Conservation (phyloP, 225 moss, liverwort and hornwort species). For the Physcomitrium patens region DNA sequence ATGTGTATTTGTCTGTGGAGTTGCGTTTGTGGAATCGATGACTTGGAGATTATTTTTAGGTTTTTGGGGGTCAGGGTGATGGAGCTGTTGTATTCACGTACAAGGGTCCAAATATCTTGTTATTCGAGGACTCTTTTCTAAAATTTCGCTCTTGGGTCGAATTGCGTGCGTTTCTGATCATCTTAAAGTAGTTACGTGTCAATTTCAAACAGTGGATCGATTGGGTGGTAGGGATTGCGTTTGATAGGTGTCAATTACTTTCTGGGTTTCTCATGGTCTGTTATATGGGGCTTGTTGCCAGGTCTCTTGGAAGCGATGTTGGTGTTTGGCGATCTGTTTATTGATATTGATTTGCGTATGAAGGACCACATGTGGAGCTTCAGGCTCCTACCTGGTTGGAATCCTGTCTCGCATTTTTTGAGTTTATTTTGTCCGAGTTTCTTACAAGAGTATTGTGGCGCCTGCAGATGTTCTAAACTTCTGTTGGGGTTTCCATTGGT, state of each 20-base stretch:
- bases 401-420: not conserved
- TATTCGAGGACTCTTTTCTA: not conserved
- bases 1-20: not conserved
- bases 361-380: not conserved
- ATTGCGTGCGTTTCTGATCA: constrained; percentile 5
- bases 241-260: too few species aligned
- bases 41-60: not conserved
- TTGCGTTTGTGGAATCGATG: constrained; percentile 8
- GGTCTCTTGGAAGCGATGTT: too few species aligned
- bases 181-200: too few species aligned
- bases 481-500: not conserved
- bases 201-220: too few species aligned
- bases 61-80: not conserved
- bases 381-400: not conserved
- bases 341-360: not conserved
- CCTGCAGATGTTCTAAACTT: constrained; percentile 31
- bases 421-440: not conserved
- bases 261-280: too few species aligned
- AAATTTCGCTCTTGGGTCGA: not conserved
- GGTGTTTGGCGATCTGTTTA: too few species aligned
- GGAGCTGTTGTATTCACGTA: constrained; percentile 17
- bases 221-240: too few species aligned
- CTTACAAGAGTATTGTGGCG: constrained; percentile 26
- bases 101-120: not conserved
- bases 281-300: too few species aligned